phyloP scores from a whole-genome alignment of 441 rosid species.

The Gossypium schwendimanii region DNA sequence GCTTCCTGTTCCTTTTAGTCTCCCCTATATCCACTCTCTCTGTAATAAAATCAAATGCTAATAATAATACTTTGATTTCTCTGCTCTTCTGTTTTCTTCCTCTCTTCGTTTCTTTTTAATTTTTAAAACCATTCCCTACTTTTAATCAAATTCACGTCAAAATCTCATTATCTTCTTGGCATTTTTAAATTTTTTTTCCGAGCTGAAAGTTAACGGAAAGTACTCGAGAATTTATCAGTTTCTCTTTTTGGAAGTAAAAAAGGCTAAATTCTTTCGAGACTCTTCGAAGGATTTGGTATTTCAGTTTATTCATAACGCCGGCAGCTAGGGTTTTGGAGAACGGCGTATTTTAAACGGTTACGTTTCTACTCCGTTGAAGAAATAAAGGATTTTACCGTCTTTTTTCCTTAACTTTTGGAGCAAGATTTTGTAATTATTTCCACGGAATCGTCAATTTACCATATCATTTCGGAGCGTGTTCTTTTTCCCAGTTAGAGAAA shows the following conservation, averaged over 20 bases:
- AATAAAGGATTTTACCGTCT: not conserved
- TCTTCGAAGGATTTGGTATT: not conserved
- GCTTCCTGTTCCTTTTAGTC: not conserved
- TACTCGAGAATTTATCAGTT: not conserved
- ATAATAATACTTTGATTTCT: not conserved
- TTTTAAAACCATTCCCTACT: no score
- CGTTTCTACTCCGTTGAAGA: not conserved
- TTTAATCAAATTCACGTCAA: not conserved
- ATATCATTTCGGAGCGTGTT: not conserved
- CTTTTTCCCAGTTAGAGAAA: not conserved
- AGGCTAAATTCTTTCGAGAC: not conserved
- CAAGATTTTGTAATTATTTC: not conserved
- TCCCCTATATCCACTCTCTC: not conserved
- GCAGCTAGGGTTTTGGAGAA: not conserved
- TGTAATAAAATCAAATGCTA: not conserved
- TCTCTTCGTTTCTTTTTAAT: not conserved
- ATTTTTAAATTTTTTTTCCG: not conserved
- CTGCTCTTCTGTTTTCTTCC: not conserved
- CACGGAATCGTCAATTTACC: not conserved
- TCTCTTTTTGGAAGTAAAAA: not conserved
- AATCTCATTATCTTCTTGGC: not conserved
- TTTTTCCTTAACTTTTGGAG: not conserved
- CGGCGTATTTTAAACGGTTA: not conserved
- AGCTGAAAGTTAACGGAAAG: not conserved
- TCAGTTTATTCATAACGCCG: not conserved